Conservation (phyloP, 495 filamentous ascomycete genomes). For the Penicillium soppii region DNA sequence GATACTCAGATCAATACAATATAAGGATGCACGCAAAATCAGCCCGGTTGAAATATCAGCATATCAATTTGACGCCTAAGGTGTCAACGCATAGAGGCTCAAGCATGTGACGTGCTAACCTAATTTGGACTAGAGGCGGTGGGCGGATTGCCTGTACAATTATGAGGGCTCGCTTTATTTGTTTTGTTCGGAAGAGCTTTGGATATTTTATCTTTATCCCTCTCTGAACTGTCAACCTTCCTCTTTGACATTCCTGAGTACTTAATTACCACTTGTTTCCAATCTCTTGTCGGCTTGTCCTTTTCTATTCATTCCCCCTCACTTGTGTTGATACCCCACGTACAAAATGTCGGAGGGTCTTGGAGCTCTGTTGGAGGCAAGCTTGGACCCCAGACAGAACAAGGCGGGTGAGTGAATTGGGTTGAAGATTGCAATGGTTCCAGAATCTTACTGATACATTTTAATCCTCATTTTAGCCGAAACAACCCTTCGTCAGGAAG, state of each 20-base stretch:
- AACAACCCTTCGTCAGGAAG: constrained; percentile 66
- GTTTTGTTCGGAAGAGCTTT: constrained; percentile 15
- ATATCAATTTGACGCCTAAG: not conserved
- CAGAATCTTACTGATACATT: constrained; percentile 13
- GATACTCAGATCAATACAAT: no score
- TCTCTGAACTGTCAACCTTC: not conserved
- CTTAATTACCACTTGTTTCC: not conserved
- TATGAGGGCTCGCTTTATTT: constrained; percentile 24
- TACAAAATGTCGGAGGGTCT: constrained; percentile 73
- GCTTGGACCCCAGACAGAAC: constrained; percentile 78
- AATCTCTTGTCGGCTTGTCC: constrained; percentile 2
- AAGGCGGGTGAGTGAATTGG: constrained; percentile 69
- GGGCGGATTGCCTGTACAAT: constrained; percentile 29
- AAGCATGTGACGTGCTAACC: constrained; percentile 25
- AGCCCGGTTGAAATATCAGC: no score
- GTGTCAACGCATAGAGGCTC: constrained; percentile 1
- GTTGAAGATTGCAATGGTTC: not conserved
- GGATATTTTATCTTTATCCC: constrained; percentile 10
- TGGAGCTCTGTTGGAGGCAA: constrained; percentile 74
- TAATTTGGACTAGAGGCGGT: constrained; percentile 16
- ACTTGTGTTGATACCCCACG: constrained; percentile 31
- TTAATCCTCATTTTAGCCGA: constrained; percentile 61
- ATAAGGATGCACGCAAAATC: not conserved
- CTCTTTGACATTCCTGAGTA: not conserved
- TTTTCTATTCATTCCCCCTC: constrained; percentile 9